These are phyloP conservation scores for Apophysomyces variabilis DNA, from an alignment of 371 early-diverging fungal species.

Conservation along the genomic window DNA sequence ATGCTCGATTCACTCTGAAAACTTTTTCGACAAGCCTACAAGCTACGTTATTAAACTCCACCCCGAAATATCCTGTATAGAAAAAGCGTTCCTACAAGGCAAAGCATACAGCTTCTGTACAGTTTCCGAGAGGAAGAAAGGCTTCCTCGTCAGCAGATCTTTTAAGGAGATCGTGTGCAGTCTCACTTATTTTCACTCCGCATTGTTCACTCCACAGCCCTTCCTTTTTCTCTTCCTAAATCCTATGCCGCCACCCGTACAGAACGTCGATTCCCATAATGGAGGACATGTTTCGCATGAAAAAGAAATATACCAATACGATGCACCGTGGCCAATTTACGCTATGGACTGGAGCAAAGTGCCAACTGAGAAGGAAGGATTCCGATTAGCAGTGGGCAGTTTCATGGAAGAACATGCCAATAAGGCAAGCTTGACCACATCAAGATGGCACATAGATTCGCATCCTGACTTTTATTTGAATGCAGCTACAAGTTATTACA, in stretches of 20 bases:
- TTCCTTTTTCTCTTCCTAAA: not conserved
- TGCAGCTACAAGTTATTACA: slow-evolving; percentile 66
- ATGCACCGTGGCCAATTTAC: slow-evolving; percentile 88
- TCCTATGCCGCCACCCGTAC: slow-evolving; percentile 1
- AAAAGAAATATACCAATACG: slow-evolving; percentile 84
- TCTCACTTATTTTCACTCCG: too few species aligned
- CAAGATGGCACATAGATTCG: not conserved
- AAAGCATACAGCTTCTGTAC: too few species aligned
- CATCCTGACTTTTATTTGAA: slow-evolving; percentile 13
- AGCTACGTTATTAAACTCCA: too few species aligned
- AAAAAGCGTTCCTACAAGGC: too few species aligned
- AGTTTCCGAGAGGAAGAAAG: too few species aligned
- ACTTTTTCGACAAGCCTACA: too few species aligned
- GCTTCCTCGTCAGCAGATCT: too few species aligned
- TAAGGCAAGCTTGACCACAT: slow-evolving; percentile 56
- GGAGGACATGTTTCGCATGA: slow-evolving; percentile 2
- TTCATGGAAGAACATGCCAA: slow-evolving; percentile 84
- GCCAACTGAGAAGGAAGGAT: slow-evolving; percentile 64
- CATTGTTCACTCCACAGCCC: too few species aligned
- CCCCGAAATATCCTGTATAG: too few species aligned
- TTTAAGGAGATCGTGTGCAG: too few species aligned
- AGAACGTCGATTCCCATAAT: not conserved
- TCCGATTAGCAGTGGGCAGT: slow-evolving; percentile 84
- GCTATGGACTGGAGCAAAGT: slow-evolving; percentile 86
- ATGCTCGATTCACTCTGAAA: too few species aligned